phyloP scores from a whole-genome alignment of 2,329 filamentous ascomycete species.

The Pseudocercospora musae region DNA sequence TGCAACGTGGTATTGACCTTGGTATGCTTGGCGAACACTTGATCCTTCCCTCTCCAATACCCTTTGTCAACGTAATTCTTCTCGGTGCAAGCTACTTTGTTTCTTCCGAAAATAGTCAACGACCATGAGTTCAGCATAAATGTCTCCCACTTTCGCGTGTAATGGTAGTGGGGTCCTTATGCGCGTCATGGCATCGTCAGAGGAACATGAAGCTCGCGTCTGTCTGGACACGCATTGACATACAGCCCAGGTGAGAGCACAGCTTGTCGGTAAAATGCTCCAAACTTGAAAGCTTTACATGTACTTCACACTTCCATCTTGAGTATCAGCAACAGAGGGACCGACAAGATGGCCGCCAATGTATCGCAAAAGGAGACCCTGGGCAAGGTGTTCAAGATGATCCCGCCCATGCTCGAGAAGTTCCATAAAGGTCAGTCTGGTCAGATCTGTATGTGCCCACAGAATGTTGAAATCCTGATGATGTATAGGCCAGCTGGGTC shows the following conservation, averaged over 20 bases:
- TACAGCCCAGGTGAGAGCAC: not conserved
- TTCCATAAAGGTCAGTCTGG: constrained; percentile 83
- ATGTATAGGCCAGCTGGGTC: constrained; percentile 74
- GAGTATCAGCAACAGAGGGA: not conserved
- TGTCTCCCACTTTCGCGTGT: not conserved
- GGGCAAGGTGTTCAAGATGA: constrained; percentile 77
- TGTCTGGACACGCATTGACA: not conserved
- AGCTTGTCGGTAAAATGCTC: not conserved
- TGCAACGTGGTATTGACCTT: constrained; percentile 4
- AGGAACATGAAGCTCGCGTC: not conserved
- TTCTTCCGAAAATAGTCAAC: not conserved
- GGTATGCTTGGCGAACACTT: not conserved
- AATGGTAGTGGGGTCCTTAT: not conserved
- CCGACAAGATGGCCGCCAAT: constrained; percentile 46
- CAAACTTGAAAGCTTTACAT: not conserved
- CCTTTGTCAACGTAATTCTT: not conserved
- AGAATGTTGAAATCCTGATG: constrained; percentile 1
- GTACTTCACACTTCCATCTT: not conserved
- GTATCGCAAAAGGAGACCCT: constrained; percentile 69
- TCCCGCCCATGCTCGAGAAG: constrained; percentile 89
- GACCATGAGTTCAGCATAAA: not conserved
- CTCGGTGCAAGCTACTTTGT: not conserved
- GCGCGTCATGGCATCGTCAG: constrained; percentile 4
- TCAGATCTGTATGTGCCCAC: not conserved
- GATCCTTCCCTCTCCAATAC: not conserved